phyloP scores from a whole-genome alignment of 768 basidiomycete genomes.

The Mycena rebaudengoi region DNA sequence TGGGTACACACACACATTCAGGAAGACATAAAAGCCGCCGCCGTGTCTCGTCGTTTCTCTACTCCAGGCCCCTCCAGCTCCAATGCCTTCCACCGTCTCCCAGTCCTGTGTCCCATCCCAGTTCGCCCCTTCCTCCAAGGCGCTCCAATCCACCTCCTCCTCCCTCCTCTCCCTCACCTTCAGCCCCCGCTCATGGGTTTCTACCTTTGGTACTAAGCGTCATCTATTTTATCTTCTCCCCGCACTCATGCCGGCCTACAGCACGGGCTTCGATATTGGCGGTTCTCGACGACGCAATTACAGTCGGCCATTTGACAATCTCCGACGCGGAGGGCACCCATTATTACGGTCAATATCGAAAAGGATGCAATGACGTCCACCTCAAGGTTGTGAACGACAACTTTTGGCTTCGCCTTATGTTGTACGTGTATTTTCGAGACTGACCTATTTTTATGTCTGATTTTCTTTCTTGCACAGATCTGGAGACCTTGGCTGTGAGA shows the following conservation, averaged over 20 bases:
- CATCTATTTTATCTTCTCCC: slow-evolving; percentile 6
- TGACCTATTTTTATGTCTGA: slow-evolving; percentile 19
- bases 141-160: slow-evolving; percentile 52
- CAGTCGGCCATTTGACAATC: slow-evolving; percentile 66
- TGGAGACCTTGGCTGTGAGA: slow-evolving; percentile 73
- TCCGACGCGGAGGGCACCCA: slow-evolving; percentile 67
- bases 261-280: slow-evolving; percentile 69
- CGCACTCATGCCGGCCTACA: slow-evolving; percentile 29
- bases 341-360: slow-evolving; percentile 65
- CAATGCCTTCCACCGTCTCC: slow-evolving; percentile 48
- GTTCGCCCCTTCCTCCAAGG: slow-evolving; percentile 52
- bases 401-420: slow-evolving; percentile 74
- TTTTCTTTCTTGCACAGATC: slow-evolving; percentile 49
- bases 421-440: slow-evolving; percentile 50
- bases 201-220: slow-evolving; percentile 56
- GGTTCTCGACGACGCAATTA: slow-evolving; percentile 66
- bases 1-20: slow-evolving; percentile 45
- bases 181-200: slow-evolving; percentile 58
- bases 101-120: slow-evolving; percentile 47
- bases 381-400: slow-evolving; percentile 64
- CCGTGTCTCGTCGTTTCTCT: slow-evolving; percentile 37
- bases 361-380: slow-evolving; percentile 69
- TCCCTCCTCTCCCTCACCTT: slow-evolving; percentile 51
- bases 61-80: slow-evolving; percentile 34
- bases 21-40: slow-evolving; percentile 47